phyloP scores from a whole-genome alignment of 371 early-diverging fungal species.

The Zancudomyces culisetae region DNA sequence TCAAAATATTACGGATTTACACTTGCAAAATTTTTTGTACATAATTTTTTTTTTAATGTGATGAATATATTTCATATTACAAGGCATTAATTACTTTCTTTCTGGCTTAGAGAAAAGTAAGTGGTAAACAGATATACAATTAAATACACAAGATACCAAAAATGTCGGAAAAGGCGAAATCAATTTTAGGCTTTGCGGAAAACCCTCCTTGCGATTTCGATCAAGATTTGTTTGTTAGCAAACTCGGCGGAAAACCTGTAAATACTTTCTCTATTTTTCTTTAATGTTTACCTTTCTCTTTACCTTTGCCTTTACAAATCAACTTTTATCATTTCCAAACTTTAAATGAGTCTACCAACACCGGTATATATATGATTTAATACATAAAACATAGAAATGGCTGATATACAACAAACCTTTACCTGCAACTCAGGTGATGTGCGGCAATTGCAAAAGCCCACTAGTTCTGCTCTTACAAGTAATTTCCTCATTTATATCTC shows the following conservation, averaged over 20 bases:
- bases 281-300: too few species aligned
- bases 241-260: slow-evolving; percentile 78
- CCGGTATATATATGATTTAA: too few species aligned
- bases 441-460: slow-evolving; percentile 58
- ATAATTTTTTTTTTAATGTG: too few species aligned
- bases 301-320: too few species aligned
- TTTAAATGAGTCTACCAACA: background rate
- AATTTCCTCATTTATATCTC: slow-evolving; percentile 6
- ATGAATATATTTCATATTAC: too few species aligned
- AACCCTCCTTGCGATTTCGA: slow-evolving; percentile 34
- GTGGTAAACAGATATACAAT: too few species aligned
- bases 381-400: slow-evolving; percentile 71
- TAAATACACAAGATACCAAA: too few species aligned
- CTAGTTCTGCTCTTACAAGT: slow-evolving; percentile 76
- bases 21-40: too few species aligned
- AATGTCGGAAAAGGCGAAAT: background rate
- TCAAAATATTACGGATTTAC: too few species aligned
- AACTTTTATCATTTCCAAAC: background rate
- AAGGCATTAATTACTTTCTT: too few species aligned
- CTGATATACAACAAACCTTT: slow-evolving; percentile 55
- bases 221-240: slow-evolving; percentile 56
- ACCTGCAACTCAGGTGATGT: slow-evolving; percentile 34
- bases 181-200: slow-evolving; percentile 48
- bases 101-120: too few species aligned
- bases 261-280: too few species aligned